phyloP scores from a whole-genome alignment of 768 basidiomycete genomes.

The Xanthoconium purpureum region DNA sequence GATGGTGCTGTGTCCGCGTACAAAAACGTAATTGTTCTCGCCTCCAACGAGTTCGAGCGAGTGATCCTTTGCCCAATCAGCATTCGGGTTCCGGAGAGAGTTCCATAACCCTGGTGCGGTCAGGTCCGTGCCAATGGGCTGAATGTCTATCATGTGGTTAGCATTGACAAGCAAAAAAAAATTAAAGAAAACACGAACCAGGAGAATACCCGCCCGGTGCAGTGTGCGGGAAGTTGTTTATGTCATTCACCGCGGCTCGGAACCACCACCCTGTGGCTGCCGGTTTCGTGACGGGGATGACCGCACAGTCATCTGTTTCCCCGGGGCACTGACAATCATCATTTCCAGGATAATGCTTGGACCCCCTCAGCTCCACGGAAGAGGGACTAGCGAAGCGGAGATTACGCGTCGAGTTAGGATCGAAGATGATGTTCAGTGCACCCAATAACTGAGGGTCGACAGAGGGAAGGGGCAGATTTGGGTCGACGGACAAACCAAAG shows the following conservation, averaged over 20 bases:
- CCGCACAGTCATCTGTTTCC: background rate
- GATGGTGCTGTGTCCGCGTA: constrained; percentile 12
- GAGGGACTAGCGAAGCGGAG: constrained; percentile 8
- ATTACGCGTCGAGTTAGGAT: constrained; percentile 11
- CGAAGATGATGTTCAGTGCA: constrained; percentile 11
- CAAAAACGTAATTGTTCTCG: constrained; percentile 6
- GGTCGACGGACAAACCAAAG: no score
- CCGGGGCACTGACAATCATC: background rate
- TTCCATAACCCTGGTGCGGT: background rate
- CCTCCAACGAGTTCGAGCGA: constrained; percentile 1
- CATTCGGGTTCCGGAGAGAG: background rate
- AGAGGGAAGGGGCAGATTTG: no score
- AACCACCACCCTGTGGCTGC: constrained; percentile 14
- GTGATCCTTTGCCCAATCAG: background rate
- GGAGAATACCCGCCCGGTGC: background rate
- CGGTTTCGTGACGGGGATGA: constrained; percentile 8
- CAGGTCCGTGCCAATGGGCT: constrained; percentile 2
- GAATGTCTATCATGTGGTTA: background rate
- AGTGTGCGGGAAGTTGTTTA: constrained; percentile 3
- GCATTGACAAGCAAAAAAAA: background rate
- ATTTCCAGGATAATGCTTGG: background rate
- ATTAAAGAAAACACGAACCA: background rate
- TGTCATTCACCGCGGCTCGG: background rate
- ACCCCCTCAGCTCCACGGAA: background rate
- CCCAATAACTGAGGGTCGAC: background rate